Evolutionary conservation across 2,329 filamentous ascomycete genomes (phyloP).

Genomic region (Cordyceps fumosorosea): DNA sequence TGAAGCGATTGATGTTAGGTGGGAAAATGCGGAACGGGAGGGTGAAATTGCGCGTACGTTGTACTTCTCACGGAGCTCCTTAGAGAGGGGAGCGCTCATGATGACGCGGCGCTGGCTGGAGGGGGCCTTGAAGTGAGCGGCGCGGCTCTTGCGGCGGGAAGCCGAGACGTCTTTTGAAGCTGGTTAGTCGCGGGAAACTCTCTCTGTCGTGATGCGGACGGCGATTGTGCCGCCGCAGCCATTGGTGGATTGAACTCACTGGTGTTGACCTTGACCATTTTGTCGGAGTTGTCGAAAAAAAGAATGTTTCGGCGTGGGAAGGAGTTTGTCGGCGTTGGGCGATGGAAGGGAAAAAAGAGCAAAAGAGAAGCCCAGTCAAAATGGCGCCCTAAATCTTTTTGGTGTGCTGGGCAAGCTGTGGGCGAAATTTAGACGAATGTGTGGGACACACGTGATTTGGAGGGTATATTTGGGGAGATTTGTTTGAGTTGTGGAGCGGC

Average conservation of each 20-base stretch:
- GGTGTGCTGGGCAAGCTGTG: conserved; percentile 20
- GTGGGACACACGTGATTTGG: conserved; percentile 27
- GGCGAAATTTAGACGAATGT: conserved; percentile 24
- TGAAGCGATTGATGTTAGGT: conserved; percentile 27
- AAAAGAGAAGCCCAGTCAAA: conserved; percentile 5
- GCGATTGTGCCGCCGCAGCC: neutral
- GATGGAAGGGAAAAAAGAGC: conserved; percentile 15
- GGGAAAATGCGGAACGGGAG: neutral
- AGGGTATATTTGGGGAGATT: conserved; percentile 1
- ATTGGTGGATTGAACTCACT: conserved; percentile 35
- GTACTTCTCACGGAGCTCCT: conserved; percentile 98
- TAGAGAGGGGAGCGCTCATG: conserved; percentile 93
- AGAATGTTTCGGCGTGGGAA: conserved; percentile 12
- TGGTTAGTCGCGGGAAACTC: neutral
- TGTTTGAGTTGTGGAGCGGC: neutral
- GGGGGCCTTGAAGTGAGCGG: conserved; percentile 94
- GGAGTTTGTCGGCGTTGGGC: conserved; percentile 25
- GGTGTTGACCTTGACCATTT: conserved; percentile 66
- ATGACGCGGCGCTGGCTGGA: conserved; percentile 91
- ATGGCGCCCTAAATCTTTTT: conserved; percentile 3
- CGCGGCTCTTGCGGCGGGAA: conserved; percentile 97
- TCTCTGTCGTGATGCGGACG: no score
- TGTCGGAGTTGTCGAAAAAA: conserved; percentile 31
- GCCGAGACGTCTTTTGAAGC: conserved; percentile 50
- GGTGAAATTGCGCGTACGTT: conserved; percentile 58